Base-by-base conservation (phyloP, 176 grass and related monocot genomes). In the Bothriochloa decipiens region DNA sequence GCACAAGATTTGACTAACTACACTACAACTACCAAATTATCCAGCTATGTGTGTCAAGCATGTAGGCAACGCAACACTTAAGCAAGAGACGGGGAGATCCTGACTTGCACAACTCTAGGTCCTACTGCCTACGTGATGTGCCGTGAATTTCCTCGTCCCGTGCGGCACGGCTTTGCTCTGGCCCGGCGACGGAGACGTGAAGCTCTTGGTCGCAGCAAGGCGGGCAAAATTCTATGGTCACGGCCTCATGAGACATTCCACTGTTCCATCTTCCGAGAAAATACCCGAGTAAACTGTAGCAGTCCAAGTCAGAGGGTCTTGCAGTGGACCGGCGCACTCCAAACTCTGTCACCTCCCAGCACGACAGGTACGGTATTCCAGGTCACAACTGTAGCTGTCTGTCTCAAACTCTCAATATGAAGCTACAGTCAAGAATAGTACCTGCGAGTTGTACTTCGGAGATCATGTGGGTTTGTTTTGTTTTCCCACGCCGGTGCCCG, bases 41-140 rank as follows among this genome's bases (percentile, higher is more conserved):
- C 26, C 14, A 32, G 49, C 8, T 75, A 29, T 36, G 4, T 35
- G 4, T 18, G 27, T 55, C 49, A 37, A 57, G 58, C 53, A 75
- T 23, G 62, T 46, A 64, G 65, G 41, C 40, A 42, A 6, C 73
- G 63, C 20, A 1, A 76, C 5, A 73, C 79, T 84, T 42, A 11
- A 27, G 50, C 13, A 66, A 78, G 58, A 37, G 25, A 49, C 0
- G 68, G 22, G 10, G 69, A 71, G 72, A 71, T 17, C 18, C 42
- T 83, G 73, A 42, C 86, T 83, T 78, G 86, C 46, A 83, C 68
- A 43, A 72, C 66, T 83, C 74, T 78, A 16, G 0, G 15, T 9
- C 65, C 4, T 29, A 22, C 55, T 27, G 22, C 35, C 55, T 10
- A 32, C 29, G 29, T 32, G 29, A 1, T 32, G 29, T 32, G 29